These are phyloP conservation scores for Lippia alba DNA, from an alignment of 305 asterid species.

Conservation along the genomic window DNA sequence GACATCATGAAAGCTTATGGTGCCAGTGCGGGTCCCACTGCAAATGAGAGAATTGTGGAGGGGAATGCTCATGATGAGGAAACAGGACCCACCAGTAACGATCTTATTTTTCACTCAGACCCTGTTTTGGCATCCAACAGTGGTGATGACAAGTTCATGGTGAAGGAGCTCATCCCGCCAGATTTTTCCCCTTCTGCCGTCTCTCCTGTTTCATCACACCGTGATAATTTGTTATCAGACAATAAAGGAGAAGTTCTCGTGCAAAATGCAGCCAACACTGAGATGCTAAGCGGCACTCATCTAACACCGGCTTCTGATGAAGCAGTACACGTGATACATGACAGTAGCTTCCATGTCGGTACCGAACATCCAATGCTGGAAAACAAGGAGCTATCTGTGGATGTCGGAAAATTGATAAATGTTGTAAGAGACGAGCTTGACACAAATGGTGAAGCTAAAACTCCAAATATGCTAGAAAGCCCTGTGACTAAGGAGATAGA, in stretches of 20 bases:
- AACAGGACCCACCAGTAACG: slow-evolving; percentile 26
- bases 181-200: slow-evolving; percentile 42
- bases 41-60: slow-evolving; percentile 33
- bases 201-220: slow-evolving; percentile 47
- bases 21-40: slow-evolving; percentile 36
- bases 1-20: slow-evolving; percentile 39
- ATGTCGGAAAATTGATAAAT: slow-evolving; percentile 56
- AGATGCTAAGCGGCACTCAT: slow-evolving; percentile 45
- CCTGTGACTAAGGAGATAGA: slow-evolving; percentile 62
- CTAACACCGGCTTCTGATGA: slow-evolving; percentile 63
- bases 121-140: slow-evolving; percentile 38
- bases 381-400: slow-evolving; percentile 47
- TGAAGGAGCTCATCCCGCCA: slow-evolving; percentile 48
- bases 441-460: slow-evolving; percentile 38
- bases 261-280: slow-evolving; percentile 52
- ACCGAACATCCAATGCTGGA: slow-evolving; percentile 54
- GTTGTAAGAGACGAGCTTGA: slow-evolving; percentile 56
- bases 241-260: slow-evolving; percentile 35
- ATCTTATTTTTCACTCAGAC: slow-evolving; percentile 23
- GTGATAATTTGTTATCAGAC: slow-evolving; percentile 45
- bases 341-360: slow-evolving; percentile 69
- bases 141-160: slow-evolving; percentile 58
- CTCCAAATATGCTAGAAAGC: slow-evolving; percentile 47
- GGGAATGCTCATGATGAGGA: slow-evolving; percentile 5
- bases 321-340: slow-evolving; percentile 68